Evolutionary conservation across 768 basidiomycete species (phyloP).

Genomic region (Porpolomopsis calyptriformis): DNA sequence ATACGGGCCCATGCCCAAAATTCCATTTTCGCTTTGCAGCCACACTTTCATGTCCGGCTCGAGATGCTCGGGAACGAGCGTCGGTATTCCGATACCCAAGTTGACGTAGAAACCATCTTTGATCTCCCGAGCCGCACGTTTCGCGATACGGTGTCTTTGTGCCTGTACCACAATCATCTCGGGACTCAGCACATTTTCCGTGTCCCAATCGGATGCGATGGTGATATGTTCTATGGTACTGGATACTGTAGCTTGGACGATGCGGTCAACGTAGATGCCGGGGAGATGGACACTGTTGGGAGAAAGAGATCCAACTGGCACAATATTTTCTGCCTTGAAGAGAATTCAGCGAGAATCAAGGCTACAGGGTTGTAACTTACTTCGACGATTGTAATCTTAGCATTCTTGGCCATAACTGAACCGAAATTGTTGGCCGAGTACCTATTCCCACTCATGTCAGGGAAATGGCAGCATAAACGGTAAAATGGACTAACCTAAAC

Average conservation of each 20-base stretch:
- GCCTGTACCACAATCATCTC: constrained; percentile 45
- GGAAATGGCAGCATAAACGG: neutral
- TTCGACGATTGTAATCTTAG: constrained; percentile 85
- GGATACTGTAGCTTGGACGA: constrained; percentile 65
- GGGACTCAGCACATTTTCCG: constrained; percentile 23
- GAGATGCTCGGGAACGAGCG: constrained; percentile 73
- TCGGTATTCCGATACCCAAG: constrained; percentile 86
- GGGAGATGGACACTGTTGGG: constrained; percentile 76
- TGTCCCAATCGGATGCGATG: constrained; percentile 40
- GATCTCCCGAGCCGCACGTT: constrained; percentile 81
- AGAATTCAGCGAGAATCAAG: neutral
- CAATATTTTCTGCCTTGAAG: constrained; percentile 78
- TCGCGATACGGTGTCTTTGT: constrained; percentile 66
- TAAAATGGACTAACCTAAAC: constrained; percentile 50
- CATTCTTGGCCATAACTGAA: constrained; percentile 80
- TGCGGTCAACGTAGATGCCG: constrained; percentile 81
- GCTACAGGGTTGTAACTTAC: constrained; percentile 22
- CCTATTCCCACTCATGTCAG: constrained; percentile 23
- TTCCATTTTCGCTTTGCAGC: constrained; percentile 87
- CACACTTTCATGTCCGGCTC: constrained; percentile 69
- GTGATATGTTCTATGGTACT: constrained; percentile 74
- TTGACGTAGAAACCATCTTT: constrained; percentile 84
- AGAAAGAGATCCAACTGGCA: constrained; percentile 71
- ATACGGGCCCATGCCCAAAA: constrained; percentile 86
- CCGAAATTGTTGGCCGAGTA: constrained; percentile 85